A percentile compares a stretch with the other conserved stretches of the same genome.
These are phyloP conservation scores for Carex arenaria DNA, from an alignment of 202 grass and related monocot genomes.

Conservation along the genomic window DNA sequence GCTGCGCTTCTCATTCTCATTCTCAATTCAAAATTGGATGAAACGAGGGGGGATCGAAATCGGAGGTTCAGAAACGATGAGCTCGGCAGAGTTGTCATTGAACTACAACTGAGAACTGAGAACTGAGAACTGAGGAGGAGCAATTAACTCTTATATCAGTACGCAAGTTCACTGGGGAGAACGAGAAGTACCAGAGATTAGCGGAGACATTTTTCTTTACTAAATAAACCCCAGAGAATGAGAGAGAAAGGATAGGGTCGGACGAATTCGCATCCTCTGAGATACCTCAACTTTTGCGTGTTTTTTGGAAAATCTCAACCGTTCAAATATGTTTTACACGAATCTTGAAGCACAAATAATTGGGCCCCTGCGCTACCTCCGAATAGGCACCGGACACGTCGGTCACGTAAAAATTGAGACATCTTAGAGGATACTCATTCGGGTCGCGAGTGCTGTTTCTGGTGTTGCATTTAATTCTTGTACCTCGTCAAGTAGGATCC, in stretches of 20 bases:
- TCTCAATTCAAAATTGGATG: background rate
- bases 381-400: no score
- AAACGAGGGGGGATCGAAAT: background rate
- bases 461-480: background rate
- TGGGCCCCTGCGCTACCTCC: no score
- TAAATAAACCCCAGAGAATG: background rate
- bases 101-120: background rate
- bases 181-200: background rate
- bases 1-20: background rate
- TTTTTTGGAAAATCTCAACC: no score
- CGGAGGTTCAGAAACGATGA: background rate
- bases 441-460: background rate
- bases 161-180: background rate
- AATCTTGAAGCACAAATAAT: no score
- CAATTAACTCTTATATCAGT: background rate
- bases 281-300: no score
- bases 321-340: no score
- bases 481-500: background rate
- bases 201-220: background rate
- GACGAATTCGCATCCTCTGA: no score
- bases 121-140: background rate
- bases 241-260: constrained; percentile 5
- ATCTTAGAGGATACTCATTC: no score
- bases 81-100: background rate
- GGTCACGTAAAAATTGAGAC: no score